These are phyloP conservation scores for Dendrobium huoshanense DNA, from an alignment of 106 monocot species.

Conservation along the genomic window DNA sequence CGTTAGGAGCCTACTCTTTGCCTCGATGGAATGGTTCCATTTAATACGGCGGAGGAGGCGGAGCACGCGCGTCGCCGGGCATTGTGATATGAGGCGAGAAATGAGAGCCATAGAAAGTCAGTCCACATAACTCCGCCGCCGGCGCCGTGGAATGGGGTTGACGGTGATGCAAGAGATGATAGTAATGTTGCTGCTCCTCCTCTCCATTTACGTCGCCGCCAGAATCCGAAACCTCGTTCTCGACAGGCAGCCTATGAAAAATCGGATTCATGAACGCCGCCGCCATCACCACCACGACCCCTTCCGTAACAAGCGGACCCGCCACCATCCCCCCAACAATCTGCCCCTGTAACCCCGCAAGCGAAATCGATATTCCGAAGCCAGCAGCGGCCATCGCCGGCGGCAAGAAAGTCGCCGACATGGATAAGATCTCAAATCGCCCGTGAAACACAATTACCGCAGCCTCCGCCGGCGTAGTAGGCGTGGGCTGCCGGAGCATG, in stretches of 20 bases:
- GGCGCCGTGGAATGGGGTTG: background rate
- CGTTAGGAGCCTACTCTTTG: no score
- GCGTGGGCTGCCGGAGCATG: conserved; percentile 22
- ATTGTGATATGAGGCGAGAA: conserved; percentile 17
- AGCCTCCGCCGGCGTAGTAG: conserved; percentile 10
- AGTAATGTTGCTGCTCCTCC: background rate
- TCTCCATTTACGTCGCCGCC: background rate
- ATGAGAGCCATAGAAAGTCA: conserved; percentile 22
- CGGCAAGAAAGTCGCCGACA: conserved; percentile 32
- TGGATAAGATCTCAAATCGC: conserved; percentile 25
- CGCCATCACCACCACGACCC: conserved; percentile 13
- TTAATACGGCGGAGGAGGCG: conserved; percentile 19
- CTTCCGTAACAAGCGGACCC: conserved; percentile 12
- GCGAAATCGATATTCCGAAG: conserved; percentile 1
- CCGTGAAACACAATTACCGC: conserved; percentile 24
- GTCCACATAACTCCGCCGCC: conserved; percentile 4
- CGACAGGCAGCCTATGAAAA: conserved; percentile 11
- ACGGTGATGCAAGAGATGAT: background rate
- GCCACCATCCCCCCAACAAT: conserved; percentile 13
- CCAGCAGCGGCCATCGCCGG: conserved; percentile 6
- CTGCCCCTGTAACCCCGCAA: conserved; percentile 23
- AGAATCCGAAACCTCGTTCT: conserved; percentile 4
- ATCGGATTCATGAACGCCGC: conserved; percentile 13
- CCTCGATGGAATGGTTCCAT: no score
- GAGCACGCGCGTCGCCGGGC: conserved; percentile 8